phyloP scores from a whole-genome alignment of 148 eudicot species.

The Fagopyrum esculentum region DNA sequence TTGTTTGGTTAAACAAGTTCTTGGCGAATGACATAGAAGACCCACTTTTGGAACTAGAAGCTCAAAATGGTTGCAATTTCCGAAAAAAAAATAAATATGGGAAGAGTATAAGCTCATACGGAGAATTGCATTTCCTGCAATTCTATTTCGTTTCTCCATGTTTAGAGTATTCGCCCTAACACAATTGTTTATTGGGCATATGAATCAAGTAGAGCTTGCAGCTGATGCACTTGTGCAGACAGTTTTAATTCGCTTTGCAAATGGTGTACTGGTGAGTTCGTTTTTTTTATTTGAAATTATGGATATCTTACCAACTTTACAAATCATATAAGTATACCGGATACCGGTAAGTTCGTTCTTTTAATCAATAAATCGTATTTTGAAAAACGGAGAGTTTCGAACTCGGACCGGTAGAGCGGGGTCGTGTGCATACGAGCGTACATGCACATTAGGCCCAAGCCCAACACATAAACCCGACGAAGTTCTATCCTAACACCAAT shows the following conservation, averaged over 20 bases:
- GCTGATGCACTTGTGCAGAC: slow-evolving; percentile 8
- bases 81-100: background rate
- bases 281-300: no score
- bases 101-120: background rate
- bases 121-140: slow-evolving; percentile 1
- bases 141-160: slow-evolving; percentile 1
- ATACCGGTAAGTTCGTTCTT: no score
- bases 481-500: no score
- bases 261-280: slow-evolving; percentile 3
- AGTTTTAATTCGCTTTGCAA: background rate
- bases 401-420: no score
- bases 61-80: background rate
- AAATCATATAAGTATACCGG: no score
- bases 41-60: background rate
- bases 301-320: no score
- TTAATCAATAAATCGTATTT: no score
- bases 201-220: slow-evolving; percentile 2
- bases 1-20: background rate
- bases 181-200: slow-evolving; percentile 8
- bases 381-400: no score
- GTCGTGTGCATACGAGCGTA: no score
- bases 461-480: no score
- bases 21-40: background rate
- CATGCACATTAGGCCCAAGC: no score
- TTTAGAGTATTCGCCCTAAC: background rate